Evolutionary conservation across 345 rosid species (phyloP).

Genomic region (Brassica juncea): DNA sequence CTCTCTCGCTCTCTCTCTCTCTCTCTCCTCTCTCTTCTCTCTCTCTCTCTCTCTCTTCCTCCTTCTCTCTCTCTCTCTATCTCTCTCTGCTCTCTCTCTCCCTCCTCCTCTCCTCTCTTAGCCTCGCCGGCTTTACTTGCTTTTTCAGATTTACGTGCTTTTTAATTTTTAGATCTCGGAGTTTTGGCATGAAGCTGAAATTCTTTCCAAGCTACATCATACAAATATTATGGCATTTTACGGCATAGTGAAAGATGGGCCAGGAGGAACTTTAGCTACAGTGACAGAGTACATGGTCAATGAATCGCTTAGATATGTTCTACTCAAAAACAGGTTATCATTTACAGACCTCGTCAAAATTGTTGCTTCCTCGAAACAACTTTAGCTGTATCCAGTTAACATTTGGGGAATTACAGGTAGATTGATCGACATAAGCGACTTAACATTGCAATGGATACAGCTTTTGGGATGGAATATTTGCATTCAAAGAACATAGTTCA

Average conservation of each 20-base stretch:
- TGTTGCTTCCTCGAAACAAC: not conserved
- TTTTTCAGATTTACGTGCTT: not conserved
- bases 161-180: conserved; percentile 62
- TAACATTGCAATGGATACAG: conserved; percentile 97
- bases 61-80: too few species aligned
- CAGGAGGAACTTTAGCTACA: conserved; percentile 67
- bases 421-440: conserved; percentile 92
- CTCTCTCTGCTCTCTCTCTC: too few species aligned
- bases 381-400: not conserved
- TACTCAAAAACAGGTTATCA: conserved; percentile 78
- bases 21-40: too few species aligned
- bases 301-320: conserved; percentile 94
- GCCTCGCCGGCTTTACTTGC: too few species aligned
- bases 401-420: conserved; percentile 51
- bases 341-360: not conserved
- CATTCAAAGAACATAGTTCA: conserved; percentile 96
- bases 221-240: conserved; percentile 98
- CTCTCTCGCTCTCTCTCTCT: too few species aligned
- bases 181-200: conserved; percentile 99
- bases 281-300: conserved; percentile 98
- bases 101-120: too few species aligned
- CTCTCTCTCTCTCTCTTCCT: too few species aligned
- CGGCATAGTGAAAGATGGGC: conserved; percentile 64
- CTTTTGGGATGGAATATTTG: conserved; percentile 98
- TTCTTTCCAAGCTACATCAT: conserved; percentile 97